A percentile compares a stretch with the other conserved stretches of the same genome.
These are phyloP conservation scores for Wickerhamiella cacticola DNA, from an alignment of 805 yeast genomes.

Conservation along the genomic window DNA sequence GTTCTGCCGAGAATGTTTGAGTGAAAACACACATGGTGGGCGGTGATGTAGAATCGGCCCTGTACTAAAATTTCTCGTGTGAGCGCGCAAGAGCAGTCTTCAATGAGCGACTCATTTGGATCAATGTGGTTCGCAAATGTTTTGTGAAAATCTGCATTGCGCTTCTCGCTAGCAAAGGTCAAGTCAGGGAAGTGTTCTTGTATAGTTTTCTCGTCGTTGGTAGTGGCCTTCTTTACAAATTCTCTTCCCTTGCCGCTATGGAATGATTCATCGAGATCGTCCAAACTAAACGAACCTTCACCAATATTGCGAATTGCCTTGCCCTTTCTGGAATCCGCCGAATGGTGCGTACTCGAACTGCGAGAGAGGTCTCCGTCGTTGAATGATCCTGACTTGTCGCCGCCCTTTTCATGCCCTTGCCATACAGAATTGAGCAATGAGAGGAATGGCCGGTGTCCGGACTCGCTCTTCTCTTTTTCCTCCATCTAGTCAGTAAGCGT, in stretches of 20 bases:
- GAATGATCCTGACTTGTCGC: not conserved
- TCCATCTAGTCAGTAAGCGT: constrained; percentile 6
- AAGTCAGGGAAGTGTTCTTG: constrained; percentile 9
- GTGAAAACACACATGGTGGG: constrained; percentile 69
- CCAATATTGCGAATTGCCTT: constrained; percentile 8
- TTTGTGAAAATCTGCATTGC: constrained; percentile 68
- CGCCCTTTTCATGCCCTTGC: constrained; percentile 1
- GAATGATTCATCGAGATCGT: constrained; percentile 7
- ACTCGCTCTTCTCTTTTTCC: not conserved
- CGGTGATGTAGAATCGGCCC: constrained; percentile 75
- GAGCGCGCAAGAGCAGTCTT: constrained; percentile 83
- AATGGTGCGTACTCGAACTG: not conserved
- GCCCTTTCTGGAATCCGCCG: not conserved
- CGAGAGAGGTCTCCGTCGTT: not conserved
- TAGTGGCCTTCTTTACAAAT: not conserved
- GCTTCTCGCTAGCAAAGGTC: constrained; percentile 41
- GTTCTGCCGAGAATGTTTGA: constrained; percentile 86
- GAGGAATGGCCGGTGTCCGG: constrained; percentile 2
- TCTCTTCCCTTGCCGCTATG: not conserved
- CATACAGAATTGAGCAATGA: constrained; percentile 4
- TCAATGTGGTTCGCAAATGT: constrained; percentile 55
- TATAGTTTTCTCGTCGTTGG: constrained; percentile 2
- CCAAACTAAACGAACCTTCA: constrained; percentile 10
- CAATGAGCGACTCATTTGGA: constrained; percentile 57
- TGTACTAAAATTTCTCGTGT: constrained; percentile 77